A percentile compares a stretch with the other conserved stretches of the same genome.
Evolutionary conservation across 2,329 filamentous ascomycete genomes (phyloP).

Genomic region (Diplocarpon mali): DNA sequence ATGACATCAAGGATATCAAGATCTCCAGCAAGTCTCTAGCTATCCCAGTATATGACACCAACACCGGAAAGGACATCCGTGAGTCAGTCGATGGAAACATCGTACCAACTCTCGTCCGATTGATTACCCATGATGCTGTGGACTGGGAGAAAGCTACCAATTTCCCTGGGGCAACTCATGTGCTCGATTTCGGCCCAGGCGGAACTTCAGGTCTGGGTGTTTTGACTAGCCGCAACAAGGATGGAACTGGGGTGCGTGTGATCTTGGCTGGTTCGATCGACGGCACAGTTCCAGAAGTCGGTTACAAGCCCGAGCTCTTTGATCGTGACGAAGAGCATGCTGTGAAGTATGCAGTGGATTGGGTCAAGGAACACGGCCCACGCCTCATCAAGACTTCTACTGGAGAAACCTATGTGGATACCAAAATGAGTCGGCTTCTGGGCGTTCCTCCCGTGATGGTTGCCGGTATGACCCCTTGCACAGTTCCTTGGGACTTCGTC

Average conservation of each 20-base stretch:
- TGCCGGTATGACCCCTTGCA: constrained; percentile 86
- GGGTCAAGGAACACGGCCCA: constrained; percentile 97
- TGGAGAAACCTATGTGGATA: constrained; percentile 87
- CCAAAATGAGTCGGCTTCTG: constrained; percentile 84
- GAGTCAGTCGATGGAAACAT: constrained; percentile 62
- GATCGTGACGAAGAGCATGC: constrained; percentile 92
- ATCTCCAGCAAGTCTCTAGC: constrained; percentile 65
- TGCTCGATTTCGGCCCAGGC: constrained; percentile 92
- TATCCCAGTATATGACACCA: constrained; percentile 84
- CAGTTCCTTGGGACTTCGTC: constrained; percentile 84
- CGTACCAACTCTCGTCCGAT: constrained; percentile 73
- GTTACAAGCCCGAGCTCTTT: constrained; percentile 96
- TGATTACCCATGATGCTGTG: constrained; percentile 90
- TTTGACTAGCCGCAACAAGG: constrained; percentile 96
- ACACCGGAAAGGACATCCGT: constrained; percentile 76
- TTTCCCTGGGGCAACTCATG: constrained; percentile 84
- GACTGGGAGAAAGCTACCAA: constrained; percentile 93
- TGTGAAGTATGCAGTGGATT: constrained; percentile 89
- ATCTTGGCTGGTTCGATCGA: constrained; percentile 91
- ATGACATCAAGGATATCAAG: constrained; percentile 73
- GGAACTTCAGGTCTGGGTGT: constrained; percentile 94
- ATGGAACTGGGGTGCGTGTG: constrained; percentile 92
- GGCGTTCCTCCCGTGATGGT: constrained; percentile 82
- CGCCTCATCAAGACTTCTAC: constrained; percentile 79
- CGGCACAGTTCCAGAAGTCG: constrained; percentile 79